Base-by-base conservation (phyloP, 306 rosid species). In the Rosa multiflora region DNA sequence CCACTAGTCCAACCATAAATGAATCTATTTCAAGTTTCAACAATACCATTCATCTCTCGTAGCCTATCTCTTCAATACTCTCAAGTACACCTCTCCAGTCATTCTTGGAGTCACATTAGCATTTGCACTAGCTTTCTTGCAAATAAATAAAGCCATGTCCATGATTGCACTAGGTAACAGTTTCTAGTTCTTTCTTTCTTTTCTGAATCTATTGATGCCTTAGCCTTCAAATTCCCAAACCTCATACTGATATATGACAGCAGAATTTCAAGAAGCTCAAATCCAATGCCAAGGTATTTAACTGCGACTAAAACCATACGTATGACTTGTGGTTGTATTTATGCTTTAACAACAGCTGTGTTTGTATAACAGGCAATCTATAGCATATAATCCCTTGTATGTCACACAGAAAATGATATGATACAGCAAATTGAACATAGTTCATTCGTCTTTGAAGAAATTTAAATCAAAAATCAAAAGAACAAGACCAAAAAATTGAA, bases 371-470 rank as follows among this genome's bases (percentile, higher is more conserved):
- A 56, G 26, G 13, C 9, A 56, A 56, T n/a, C 12, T 8, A 56
- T 29, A 29, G 32, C 32, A 29, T 29, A 29, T 29, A 29, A 29
- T 29, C 32, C 32, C 39, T 66, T 17, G 53, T 15, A 51, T 23
- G 69, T 32, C 14, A 11, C 69, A 63, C 20, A 64, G 46, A 10
- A 76, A 15, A 64, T 52, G 29, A 66, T 72, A 70, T 79, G 81
- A 81, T 52, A 69, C 74, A 79, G 51, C 47, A 66, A 72, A 67
- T 4, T 12, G 70, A 32, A 71, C 85, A 83, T 75, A 76, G 73
- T 79, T 70, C 72, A 47, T 48, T 77, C 73, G 61, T 76, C 72
- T 67, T 3, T 68, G 67, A 66, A 42, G 69, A 23, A 29, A 3
- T 9, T 20, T 35, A 40, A 37, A 37, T 0, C 1, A 18, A 17